Base-by-base conservation (phyloP, 163 green algal genomes). In the Volvox carteri region DNA sequence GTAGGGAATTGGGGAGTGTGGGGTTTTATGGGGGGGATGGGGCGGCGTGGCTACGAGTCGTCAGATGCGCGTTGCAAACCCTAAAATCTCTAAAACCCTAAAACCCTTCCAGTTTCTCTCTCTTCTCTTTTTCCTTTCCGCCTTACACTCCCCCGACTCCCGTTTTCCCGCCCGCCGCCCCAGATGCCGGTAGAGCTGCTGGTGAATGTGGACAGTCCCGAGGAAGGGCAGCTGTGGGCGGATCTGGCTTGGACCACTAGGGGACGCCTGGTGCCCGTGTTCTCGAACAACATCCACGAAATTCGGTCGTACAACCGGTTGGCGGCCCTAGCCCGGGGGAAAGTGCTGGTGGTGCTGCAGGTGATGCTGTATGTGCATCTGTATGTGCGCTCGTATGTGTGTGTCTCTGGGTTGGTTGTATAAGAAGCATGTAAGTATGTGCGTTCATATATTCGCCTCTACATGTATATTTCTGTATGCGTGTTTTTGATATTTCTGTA, bases 311-410 rank as follows among this genome's bases (percentile, higher is more conserved):
- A 78, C 52, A 89, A 89, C 72, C 84, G 84, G 1, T 62, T 89
- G 70, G 84, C 84, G 39, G 37, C 21, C 11, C 46, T 84, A 33
- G 72, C 84, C 23, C 54, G 84, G 8, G 84, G 70, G 1, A 42
- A 33, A 14, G 60, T 85, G 30, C 50, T 89, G 16, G 42, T 89
- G 25, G 14, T 89, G 41, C 84, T 89, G 73, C 84, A 89, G 84
- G 84, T 84, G 30, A 42, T n/a, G n/a, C n/a, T n/a, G n/a, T n/a
- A n/a, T n/a, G n/a, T n/a, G n/a, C n/a, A n/a, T n/a, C n/a, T n/a
- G n/a, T n/a, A n/a, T n/a, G n/a, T n/a, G n/a, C n/a, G n/a, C n/a
- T n/a, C n/a, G n/a, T n/a, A n/a, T n/a, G n/a, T n/a, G n/a, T n/a
- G n/a, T n/a, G n/a, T n/a, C n/a, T n/a, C n/a, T n/a, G n/a, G n/a